A percentile compares a stretch with the other conserved stretches of the same genome.
Conservation (phyloP, 2,329 filamentous ascomycete species). For the Xenoacremonium recifei region DNA sequence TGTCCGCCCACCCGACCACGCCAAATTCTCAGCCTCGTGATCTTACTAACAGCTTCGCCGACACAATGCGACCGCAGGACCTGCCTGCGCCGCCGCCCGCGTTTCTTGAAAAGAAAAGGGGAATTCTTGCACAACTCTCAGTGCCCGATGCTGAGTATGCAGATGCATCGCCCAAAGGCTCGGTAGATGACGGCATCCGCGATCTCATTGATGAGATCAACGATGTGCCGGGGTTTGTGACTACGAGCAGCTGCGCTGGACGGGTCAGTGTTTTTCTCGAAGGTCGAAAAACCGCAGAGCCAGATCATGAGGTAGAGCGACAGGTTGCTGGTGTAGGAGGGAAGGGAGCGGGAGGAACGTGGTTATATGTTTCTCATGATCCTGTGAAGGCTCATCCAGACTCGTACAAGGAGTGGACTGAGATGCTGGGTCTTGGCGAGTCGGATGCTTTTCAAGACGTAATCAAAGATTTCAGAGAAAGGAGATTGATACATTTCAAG, state of each 20-base stretch:
- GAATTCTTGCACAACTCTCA: conserved; percentile 69
- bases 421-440: conserved; percentile 24
- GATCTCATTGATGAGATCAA: conserved; percentile 81
- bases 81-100: conserved; percentile 30
- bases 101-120: conserved; percentile 64
- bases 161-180: conserved; percentile 86
- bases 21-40: conserved; percentile 23
- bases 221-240: conserved; percentile 69
- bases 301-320: conserved; percentile 16
- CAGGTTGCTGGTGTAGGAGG: conserved; percentile 67
- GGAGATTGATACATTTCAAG: conserved; percentile 74
- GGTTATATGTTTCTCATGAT: conserved; percentile 88
- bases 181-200: conserved; percentile 75
- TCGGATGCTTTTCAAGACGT: conserved; percentile 23
- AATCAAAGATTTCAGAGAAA: conserved; percentile 25
- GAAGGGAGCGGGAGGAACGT: conserved; percentile 79
- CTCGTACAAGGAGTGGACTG: conserved; percentile 30
- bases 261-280: conserved; percentile 86
- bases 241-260: conserved; percentile 90
- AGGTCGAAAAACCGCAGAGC: conserved; percentile 52
- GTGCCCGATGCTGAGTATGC: conserved; percentile 70
- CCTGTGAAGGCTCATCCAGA: conserved; percentile 46
- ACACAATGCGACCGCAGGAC: conserved; percentile 28
- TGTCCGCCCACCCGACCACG: conserved; percentile 8
- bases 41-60: conserved; percentile 5